phyloP scores from a whole-genome alignment of 2,329 filamentous ascomycete species.

The Bretziella fagacearum region DNA sequence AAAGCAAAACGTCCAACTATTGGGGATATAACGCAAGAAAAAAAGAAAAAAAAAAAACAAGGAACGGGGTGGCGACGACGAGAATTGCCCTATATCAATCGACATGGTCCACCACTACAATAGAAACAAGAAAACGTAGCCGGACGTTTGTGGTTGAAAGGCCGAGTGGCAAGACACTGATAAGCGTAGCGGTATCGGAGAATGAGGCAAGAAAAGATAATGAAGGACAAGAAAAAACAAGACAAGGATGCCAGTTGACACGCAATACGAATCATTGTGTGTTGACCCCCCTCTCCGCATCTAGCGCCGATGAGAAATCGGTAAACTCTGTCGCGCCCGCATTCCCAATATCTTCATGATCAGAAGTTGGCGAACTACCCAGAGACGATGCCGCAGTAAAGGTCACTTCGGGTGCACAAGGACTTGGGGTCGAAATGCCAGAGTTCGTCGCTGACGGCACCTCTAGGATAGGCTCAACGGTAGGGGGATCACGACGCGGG shows the following conservation, averaged over 20 bases:
- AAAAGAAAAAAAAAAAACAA: too few relatives aligned
- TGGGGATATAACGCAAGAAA: too few relatives aligned
- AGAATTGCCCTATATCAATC: too few relatives aligned
- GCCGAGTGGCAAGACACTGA: too few relatives aligned
- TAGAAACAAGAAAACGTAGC: too few relatives aligned
- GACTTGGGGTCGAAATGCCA: neutral
- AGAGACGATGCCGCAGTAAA: neutral
- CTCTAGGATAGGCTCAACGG: slow-evolving; percentile 8
- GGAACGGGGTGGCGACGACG: too few relatives aligned
- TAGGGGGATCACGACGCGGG: slow-evolving; percentile 4
- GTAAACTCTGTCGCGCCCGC: slow-evolving; percentile 8
- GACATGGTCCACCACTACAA: too few relatives aligned
- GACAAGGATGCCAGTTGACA: neutral
- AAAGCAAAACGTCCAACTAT: too few relatives aligned
- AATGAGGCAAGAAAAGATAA: too few relatives aligned
- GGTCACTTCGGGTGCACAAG: neutral
- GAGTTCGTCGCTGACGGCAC: neutral
- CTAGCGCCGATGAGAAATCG: slow-evolving; percentile 8
- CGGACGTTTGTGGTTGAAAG: too few relatives aligned
- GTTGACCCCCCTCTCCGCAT: neutral
- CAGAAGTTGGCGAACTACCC: neutral
- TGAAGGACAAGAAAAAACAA: neutral
- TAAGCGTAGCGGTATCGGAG: too few relatives aligned
- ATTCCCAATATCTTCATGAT: neutral
- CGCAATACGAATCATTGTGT: neutral